Percentiles rank a stretch among this genome's conserved stretches.
Evolutionary conservation across 2,329 filamentous ascomycete genomes (phyloP).

Genomic region (Xylaria sp.): DNA sequence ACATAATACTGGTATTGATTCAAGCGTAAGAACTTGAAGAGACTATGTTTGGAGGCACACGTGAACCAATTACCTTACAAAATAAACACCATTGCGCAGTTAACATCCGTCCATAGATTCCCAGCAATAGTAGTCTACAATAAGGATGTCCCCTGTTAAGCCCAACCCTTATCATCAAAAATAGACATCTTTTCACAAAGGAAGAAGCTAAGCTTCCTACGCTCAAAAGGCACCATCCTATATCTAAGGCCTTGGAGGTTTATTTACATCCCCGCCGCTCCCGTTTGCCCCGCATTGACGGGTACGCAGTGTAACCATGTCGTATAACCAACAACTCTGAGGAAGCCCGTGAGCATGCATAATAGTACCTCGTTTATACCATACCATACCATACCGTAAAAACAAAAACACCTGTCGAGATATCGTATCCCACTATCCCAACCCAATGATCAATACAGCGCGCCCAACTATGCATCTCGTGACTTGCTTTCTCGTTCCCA

Average conservation of each 20-base stretch:
- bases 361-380: not conserved
- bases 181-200: not conserved
- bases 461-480: not conserved
- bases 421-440: conserved; percentile 8
- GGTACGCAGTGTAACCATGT: conserved; percentile 13
- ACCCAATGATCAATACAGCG: not conserved
- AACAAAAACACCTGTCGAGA: conserved; percentile 22
- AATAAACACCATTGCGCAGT: too few species aligned
- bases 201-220: not conserved
- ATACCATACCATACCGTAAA: conserved; percentile 4
- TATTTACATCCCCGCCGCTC: not conserved
- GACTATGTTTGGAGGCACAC: too few species aligned
- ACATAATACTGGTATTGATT: too few species aligned
- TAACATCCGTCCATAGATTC: not conserved
- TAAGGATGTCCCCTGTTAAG: too few species aligned
- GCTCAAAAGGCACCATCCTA: too few species aligned
- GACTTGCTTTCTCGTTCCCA: not conserved
- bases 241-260: not conserved
- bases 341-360: conserved; percentile 3
- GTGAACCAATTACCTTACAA: too few species aligned
- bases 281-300: not conserved
- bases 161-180: too few species aligned
- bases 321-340: not conserved
- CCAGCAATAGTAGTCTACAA: not conserved
- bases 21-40: too few species aligned